Evolutionary conservation across 2,329 filamentous ascomycete genomes (phyloP), one percentile per base, ranked within the genome.

Genomic region (Parafenestella ontariensis): DNA sequence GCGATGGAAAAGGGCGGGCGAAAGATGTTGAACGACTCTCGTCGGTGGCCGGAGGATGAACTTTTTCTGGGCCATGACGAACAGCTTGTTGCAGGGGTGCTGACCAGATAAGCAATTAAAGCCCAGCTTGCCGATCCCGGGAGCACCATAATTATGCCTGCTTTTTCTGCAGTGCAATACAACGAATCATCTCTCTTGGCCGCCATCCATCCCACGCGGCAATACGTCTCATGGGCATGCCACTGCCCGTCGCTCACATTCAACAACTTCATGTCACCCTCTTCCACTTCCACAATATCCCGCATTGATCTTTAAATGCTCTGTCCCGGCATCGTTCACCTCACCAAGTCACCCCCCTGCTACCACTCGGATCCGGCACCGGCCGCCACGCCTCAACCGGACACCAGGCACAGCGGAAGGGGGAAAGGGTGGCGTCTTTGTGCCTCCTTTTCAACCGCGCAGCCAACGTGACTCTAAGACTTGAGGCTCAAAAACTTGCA

Each of bases 41-140:
- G 29, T 21, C 33, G 49, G 42, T 46, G 39, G 39, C 43, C 49
- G 52, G 58, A 55, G 49, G 58, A 59, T 60, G 56, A 66, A 69
- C 64, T 69, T 68, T 68, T 69, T 68, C 64, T 62, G 56, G 61
- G 65, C 66, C 46, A 68, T 69, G 67, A 68, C 66, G 65, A 64
- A 45, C 31, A 41, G 49, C 52, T 42, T 54, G 40, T 23, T 33
- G 44, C 55, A 49, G 46, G 50, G 55, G 43, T 49, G n/a, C n/a
- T n/a, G n/a, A n/a, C n/a, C n/a, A n/a, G 57, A 60, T 58, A 60
- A 60, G 57, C 57, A 60, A 58, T 62, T 52, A 62, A 56, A 52
- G 49, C 52, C 13, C 40, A 41, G 36, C 48, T 46, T 54, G 53
- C 59, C 59, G 49, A 44, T 23, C 23, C 42, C 45, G 46, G 41